These are phyloP conservation scores for Tulasnella sp. DNA, from an alignment of 768 basidiomycete species.

Conservation along the genomic window DNA sequence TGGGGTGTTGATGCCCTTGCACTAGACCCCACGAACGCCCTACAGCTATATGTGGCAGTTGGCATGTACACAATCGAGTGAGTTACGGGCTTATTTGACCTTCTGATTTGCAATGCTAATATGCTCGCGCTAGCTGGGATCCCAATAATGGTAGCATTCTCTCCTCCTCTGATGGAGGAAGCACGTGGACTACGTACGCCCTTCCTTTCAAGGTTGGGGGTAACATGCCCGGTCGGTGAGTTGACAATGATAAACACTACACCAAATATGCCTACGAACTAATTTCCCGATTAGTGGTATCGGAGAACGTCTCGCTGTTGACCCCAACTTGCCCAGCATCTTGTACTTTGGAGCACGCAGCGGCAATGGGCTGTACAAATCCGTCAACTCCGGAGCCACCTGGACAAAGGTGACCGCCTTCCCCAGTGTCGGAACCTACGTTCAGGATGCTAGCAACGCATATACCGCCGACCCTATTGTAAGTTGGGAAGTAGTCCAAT, in stretches of 20 bases:
- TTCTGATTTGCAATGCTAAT: not conserved
- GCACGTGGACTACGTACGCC: slow-evolving; percentile 40
- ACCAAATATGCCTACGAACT: slow-evolving; percentile 10
- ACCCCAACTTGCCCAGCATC: slow-evolving; percentile 51
- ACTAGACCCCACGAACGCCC: slow-evolving; percentile 51
- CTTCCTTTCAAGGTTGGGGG: slow-evolving; percentile 60
- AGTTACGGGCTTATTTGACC: not conserved
- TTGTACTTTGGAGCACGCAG: slow-evolving; percentile 54
- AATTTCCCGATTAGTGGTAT: slow-evolving; percentile 5
- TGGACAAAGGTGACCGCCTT: slow-evolving; percentile 54
- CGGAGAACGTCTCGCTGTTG: slow-evolving; percentile 46
- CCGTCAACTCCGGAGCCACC: slow-evolving; percentile 45
- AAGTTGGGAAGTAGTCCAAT: slow-evolving; percentile 23
- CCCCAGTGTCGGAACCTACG: slow-evolving; percentile 46
- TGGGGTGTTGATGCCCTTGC: slow-evolving; percentile 55
- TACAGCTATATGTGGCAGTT: slow-evolving; percentile 30
- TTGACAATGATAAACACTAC: no score
- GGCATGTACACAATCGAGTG: slow-evolving; percentile 35
- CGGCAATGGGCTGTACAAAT: slow-evolving; percentile 59
- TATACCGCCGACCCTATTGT: slow-evolving; percentile 6
- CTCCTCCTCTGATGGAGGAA: slow-evolving; percentile 46
- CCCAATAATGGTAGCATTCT: slow-evolving; percentile 55
- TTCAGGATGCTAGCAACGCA: slow-evolving; percentile 30
- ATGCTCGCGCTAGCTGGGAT: slow-evolving; percentile 28
- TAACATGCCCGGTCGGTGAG: slow-evolving; percentile 54